Base-by-base conservation (phyloP, 2,329 filamentous ascomycete species). In the Ophiostoma pallidulum region DNA sequence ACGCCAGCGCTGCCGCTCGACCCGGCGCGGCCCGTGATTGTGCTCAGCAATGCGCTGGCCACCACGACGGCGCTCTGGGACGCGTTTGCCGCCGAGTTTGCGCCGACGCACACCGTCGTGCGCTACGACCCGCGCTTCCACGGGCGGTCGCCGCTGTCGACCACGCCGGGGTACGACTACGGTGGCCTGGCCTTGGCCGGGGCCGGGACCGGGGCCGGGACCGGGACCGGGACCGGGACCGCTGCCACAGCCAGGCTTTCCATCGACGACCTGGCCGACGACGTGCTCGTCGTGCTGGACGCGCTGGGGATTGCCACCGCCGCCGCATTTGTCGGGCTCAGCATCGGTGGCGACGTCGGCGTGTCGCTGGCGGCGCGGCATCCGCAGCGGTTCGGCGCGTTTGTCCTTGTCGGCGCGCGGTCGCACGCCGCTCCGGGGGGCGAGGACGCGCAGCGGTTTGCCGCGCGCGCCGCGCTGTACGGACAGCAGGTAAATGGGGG, bases 111-210 rank as follows among this genome's bases (percentile, higher is more conserved):
- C 47, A 49, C 41, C 6, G 26, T 49, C 31, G 31, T 49, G 29
- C 47, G 47, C 41, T 49, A 49, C 41, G 47, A 49, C 20, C 36
- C 47, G 6, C 47, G 41, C 14, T 45, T 45, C 41, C 47, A 49
- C 37, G 41, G 47, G 12, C 41, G 28, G 28, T 49, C 47, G 8
- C 41, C 47, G n/a, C 36, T 49, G 29, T 45, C 47, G 36, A 20
- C 37, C 16, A 45, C 47, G 1, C 8, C 38, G 8, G 41, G 19
- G 8, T 45, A 18, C 20, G 37, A 43, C 29, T 35, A 43, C 28
- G 18, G n/a, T n/a, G n/a, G n/a, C n/a, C n/a, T n/a, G n/a, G n/a
- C n/a, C n/a, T n/a, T n/a, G n/a, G n/a, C n/a, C n/a, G n/a, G n/a
- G n/a, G n/a, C n/a, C n/a, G n/a, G n/a, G n/a, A n/a, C n/a, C n/a